Evolutionary conservation across 2,329 filamentous ascomycete species (phyloP), one percentile per base, ranked within the genome.

Genomic region (Rhynchosporium secalis): DNA sequence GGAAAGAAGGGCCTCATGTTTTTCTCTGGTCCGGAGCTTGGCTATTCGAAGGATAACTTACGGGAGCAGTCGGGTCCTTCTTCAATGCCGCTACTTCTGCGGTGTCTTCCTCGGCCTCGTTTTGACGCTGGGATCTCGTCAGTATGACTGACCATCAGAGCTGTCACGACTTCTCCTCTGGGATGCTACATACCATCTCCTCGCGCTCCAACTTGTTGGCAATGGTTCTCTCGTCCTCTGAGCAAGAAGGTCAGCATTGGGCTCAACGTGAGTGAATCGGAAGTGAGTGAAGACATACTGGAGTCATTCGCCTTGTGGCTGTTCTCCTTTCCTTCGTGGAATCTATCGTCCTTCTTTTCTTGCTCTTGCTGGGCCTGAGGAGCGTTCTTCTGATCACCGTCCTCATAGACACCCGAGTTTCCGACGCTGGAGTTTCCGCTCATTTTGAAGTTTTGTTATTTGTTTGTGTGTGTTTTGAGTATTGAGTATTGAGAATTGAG

Each of bases 151-250:
- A 31, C 12, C 7, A 29, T 47, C 41, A 29, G n/a, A 36, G n/a
- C 13, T 43, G 10, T 29, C 5, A 4, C 12, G 1, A 3, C n/a
- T 15, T 12, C 20, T 41, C 12, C 10, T n/a, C 38, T 54, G 36
- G 20, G 20, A 13, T 13, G 9, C 4, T 1, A 29, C 15, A 3
- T 29, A 71, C 75, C 60, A 81, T 82, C 75, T 83, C 80, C 72
- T 87, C 88, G 20, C 84, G 83, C 29, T 80, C 88, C 33, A 91
- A 78, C 70, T 86, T 86, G 80, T 91, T 91, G 75, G 85, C 85
- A 58, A 91, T 90, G 48, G 86, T 80, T 72, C 88, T 82, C 75
- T 90, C 78, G 69, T 91, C 88, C 83, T 91, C 87, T 86, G 66
- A 58, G 38, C 28, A 62, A 62, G 73, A 67, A 9, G 26, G 51